These are phyloP conservation scores for Ascoidea asiatica DNA, from an alignment of 805 yeast species.

Conservation along the genomic window DNA sequence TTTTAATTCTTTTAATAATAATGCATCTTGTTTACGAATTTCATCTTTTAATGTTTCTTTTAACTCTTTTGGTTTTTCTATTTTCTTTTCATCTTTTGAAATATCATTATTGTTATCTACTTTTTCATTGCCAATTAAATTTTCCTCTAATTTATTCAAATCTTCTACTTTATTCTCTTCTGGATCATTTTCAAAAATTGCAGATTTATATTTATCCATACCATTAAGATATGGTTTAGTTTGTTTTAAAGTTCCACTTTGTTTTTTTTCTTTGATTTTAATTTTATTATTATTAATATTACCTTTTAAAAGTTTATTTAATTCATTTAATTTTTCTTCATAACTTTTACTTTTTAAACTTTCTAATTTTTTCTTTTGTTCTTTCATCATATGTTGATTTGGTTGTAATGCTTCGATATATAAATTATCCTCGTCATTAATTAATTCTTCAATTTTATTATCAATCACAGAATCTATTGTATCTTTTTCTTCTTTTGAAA, in stretches of 20 bases:
- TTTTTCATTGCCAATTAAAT: too few species aligned
- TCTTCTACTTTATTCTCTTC: too few species aligned
- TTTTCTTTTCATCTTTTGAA: too few species aligned
- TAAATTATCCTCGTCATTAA: not conserved
- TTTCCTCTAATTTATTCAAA: too few species aligned
- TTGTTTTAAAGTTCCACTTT: too few species aligned
- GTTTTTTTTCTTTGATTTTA: not conserved
- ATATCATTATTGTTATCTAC: too few species aligned
- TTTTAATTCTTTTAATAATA: slow-evolving; percentile 35
- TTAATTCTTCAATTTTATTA: too few species aligned
- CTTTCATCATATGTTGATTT: not conserved
- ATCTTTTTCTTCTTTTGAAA: not conserved
- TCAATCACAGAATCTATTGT: not conserved
- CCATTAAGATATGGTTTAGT: not conserved
- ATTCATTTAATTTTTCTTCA: not conserved
- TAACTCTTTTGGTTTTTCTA: slow-evolving; percentile 33
- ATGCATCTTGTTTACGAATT: slow-evolving; percentile 34
- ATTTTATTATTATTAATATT: too few species aligned
- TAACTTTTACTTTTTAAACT: too few species aligned
- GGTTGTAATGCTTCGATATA: not conserved
- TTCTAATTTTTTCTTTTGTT: too few species aligned
- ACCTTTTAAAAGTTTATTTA: too few species aligned
- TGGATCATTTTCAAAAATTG: not conserved
- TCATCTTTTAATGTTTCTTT: slow-evolving; percentile 51
- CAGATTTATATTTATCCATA: not conserved